phyloP scores from a whole-genome alignment of 139 green algal genomes.

The Chlorella sorokiniana region DNA sequence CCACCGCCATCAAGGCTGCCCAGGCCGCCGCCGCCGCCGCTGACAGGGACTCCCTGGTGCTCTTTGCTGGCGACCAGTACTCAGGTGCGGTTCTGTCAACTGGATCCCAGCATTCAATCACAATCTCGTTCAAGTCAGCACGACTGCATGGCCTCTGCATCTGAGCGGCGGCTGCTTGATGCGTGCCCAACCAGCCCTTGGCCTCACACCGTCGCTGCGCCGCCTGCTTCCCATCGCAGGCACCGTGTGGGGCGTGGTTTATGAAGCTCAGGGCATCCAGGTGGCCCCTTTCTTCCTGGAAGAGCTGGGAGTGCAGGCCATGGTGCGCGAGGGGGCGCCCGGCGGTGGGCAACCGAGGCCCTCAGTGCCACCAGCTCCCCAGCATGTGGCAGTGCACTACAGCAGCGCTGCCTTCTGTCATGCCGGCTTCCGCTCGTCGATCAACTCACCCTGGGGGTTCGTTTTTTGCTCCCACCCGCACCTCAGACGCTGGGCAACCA shows the following conservation, averaged over 20 bases:
- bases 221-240: background rate
- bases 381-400: background rate
- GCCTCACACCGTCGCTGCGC: no score
- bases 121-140: background rate
- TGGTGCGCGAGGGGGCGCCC: no score
- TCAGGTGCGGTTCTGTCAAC: background rate
- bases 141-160: background rate
- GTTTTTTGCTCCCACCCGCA: background rate
- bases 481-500: constrained; percentile 25
- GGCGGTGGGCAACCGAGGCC: no score
- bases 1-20: background rate
- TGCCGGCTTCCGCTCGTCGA: no score
- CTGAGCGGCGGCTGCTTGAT: no score
- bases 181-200: no score
- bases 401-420: background rate
- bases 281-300: background rate
- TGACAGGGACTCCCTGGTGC: background rate
- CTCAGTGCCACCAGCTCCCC: background rate
- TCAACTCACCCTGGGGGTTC: background rate
- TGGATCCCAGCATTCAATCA: background rate
- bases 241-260: constrained; percentile 6
- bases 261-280: background rate
- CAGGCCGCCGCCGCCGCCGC: background rate
- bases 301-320: constrained; percentile 17
- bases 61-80: background rate